Conservation (phyloP, 2,329 filamentous ascomycete genomes). For the Beauveria varroae region DNA sequence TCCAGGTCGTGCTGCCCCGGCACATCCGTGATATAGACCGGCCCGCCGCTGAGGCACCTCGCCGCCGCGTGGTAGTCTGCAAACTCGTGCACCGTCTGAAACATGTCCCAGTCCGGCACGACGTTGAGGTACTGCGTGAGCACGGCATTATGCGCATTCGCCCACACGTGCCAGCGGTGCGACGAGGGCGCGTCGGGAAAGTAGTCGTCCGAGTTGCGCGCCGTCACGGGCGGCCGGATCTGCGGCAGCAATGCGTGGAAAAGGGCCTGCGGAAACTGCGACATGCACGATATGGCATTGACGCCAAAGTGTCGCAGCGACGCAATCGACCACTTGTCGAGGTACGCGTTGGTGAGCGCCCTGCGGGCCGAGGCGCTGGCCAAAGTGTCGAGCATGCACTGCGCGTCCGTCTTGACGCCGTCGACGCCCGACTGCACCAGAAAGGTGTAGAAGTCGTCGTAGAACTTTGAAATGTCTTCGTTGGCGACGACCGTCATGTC, state of each 20-base stretch:
- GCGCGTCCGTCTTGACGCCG: conserved; percentile 86
- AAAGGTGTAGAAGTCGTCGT: conserved; percentile 87
- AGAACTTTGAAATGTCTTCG: conserved; percentile 68
- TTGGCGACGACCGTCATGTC: conserved; percentile 65
- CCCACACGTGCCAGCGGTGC: conserved; percentile 93
- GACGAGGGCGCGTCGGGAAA: conserved; percentile 74
- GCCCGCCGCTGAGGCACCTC: conserved; percentile 81
- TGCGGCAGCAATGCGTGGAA: conserved; percentile 76
- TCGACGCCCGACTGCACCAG: conserved; percentile 68
- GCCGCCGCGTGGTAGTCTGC: conserved; percentile 84
- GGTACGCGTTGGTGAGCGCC: conserved; percentile 65
- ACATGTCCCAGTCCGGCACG: conserved; percentile 75
- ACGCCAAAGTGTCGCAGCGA: conserved; percentile 70
- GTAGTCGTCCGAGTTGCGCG: conserved; percentile 87
- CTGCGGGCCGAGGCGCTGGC: conserved; percentile 61
- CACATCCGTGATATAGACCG: conserved; percentile 88
- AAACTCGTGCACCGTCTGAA: conserved; percentile 58
- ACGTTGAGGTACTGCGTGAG: conserved; percentile 80
- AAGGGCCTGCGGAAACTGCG: conserved; percentile 75
- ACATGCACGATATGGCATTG: conserved; percentile 89
- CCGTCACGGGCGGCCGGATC: conserved; percentile 64
- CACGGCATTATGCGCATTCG: conserved; percentile 83
- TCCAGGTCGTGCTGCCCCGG: conserved; percentile 72
- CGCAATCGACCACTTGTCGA: conserved; percentile 78
- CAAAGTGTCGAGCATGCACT: conserved; percentile 80